Conservation (phyloP, 345 rosid genomes). For the Populus davidiana region DNA sequence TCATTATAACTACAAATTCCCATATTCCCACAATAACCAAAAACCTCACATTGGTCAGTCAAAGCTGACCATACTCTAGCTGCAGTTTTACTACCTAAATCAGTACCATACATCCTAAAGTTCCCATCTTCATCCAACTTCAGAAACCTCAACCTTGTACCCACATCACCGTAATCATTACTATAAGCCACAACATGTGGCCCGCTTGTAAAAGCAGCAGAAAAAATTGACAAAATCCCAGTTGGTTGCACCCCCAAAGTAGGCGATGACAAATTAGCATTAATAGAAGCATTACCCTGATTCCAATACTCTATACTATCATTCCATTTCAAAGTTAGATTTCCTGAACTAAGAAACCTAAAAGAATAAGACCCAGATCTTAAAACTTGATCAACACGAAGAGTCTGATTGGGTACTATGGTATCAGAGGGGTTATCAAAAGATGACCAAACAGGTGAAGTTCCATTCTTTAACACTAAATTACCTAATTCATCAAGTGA, state of each 20-base stretch:
- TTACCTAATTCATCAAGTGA: slow-evolving; percentile 51
- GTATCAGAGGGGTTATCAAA: slow-evolving; percentile 50
- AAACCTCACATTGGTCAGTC: slow-evolving; percentile 59
- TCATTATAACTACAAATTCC: slow-evolving; percentile 59
- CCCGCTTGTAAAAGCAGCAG: slow-evolving; percentile 23
- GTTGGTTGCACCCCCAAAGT: slow-evolving; percentile 35
- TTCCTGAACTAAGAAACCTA: slow-evolving; percentile 36
- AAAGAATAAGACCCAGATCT: slow-evolving; percentile 51
- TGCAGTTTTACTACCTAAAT: slow-evolving; percentile 23
- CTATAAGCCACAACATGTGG: slow-evolving; percentile 38
- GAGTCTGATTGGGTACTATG: slow-evolving; percentile 48
- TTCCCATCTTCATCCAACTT: slow-evolving; percentile 61
- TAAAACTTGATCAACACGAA: slow-evolving; percentile 24
- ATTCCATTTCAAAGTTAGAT: slow-evolving; percentile 54
- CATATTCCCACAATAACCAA: slow-evolving; percentile 60
- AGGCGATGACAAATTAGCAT: slow-evolving; percentile 44
- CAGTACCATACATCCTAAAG: slow-evolving; percentile 50
- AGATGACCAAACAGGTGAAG: slow-evolving; percentile 48
- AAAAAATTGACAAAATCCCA: slow-evolving; percentile 48
- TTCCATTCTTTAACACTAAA: slow-evolving; percentile 26
- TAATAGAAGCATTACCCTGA: slow-evolving; percentile 41
- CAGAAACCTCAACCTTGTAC: slow-evolving; percentile 48
- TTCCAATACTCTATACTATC: slow-evolving; percentile 42
- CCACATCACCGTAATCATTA: slow-evolving; percentile 55
- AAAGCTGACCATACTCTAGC: slow-evolving; percentile 54